Percentiles rank a stretch among this genome's conserved stretches.
Evolutionary conservation across 2,329 filamentous ascomycete species (phyloP).

Genomic region (Colletotrichum sp.): DNA sequence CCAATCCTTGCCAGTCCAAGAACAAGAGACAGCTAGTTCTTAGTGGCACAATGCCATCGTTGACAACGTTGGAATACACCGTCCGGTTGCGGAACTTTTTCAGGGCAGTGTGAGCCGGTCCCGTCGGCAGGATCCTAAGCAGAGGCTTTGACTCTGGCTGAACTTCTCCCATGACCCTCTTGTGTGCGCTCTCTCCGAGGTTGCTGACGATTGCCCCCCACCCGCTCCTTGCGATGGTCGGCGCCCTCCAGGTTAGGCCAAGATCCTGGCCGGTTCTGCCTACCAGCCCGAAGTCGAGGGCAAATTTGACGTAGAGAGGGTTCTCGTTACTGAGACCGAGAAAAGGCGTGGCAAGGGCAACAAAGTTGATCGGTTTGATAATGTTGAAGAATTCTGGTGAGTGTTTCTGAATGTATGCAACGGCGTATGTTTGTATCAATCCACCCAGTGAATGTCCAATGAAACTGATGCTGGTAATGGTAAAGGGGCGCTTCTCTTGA

Average conservation of each 20-base stretch:
- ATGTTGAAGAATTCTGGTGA: conserved; percentile 87
- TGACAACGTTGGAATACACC: conserved; percentile 95
- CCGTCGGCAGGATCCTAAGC: conserved; percentile 86
- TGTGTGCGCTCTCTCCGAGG: conserved; percentile 71
- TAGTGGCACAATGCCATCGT: conserved; percentile 94
- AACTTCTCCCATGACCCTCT: conserved; percentile 60
- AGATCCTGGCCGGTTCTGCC: conserved; percentile 96
- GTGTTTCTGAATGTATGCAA: conserved; percentile 96
- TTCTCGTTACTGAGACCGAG: conserved; percentile 96
- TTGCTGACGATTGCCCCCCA: conserved; percentile 89
- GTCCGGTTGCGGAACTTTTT: conserved; percentile 90
- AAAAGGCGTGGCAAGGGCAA: conserved; percentile 85
- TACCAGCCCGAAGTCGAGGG: conserved; percentile 92
- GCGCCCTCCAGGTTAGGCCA: conserved; percentile 91
- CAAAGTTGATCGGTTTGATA: conserved; percentile 89
- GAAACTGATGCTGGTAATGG: conserved; percentile 94
- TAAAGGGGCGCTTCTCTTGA: conserved; percentile 65
- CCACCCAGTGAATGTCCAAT: conserved; percentile 91
- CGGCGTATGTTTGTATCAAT: conserved; percentile 88
- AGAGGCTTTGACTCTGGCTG: conserved; percentile 88
- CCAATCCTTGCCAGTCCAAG: conserved; percentile 93
- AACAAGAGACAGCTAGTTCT: conserved; percentile 96
- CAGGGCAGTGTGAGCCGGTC: conserved; percentile 85
- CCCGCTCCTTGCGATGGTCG: conserved; percentile 81
- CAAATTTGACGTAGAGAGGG: conserved; percentile 95